A percentile compares a stretch with the other conserved stretches of the same genome.
phyloP scores from a whole-genome alignment of 1,284 basidiomycete genomes.

The Puccinia novopanici region DNA sequence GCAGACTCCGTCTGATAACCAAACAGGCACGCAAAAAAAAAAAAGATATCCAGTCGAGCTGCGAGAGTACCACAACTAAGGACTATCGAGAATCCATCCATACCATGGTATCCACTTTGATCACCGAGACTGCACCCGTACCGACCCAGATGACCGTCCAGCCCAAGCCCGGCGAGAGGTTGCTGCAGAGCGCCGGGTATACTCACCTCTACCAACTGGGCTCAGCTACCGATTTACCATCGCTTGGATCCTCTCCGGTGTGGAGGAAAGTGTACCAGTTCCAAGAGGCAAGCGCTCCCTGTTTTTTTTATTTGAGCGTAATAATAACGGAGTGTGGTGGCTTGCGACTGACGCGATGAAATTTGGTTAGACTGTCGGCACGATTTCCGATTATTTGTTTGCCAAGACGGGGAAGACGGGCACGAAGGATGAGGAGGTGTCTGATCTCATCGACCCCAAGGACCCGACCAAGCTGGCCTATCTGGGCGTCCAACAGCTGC shows the following conservation, averaged over 20 bases:
- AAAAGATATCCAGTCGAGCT: neutral
- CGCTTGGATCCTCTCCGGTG: constrained; percentile 14
- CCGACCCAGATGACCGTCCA: constrained; percentile 15
- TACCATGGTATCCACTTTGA: constrained; percentile 4
- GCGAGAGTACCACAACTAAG: neutral
- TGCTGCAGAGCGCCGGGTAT: constrained; percentile 46
- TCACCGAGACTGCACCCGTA: constrained; percentile 8
- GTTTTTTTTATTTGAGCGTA: neutral
- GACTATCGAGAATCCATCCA: neutral
- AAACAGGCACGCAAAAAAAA: neutral
- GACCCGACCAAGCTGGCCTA: constrained; percentile 39
- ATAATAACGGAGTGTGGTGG: too few relatives aligned
- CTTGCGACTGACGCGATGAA: neutral
- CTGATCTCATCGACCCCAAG: constrained; percentile 30
- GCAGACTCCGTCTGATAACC: too few relatives aligned
- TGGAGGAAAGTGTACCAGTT: constrained; percentile 45
- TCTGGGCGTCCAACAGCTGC: constrained; percentile 42
- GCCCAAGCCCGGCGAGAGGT: constrained; percentile 35
- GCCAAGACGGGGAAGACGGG: constrained; percentile 28
- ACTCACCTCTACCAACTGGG: constrained; percentile 46
- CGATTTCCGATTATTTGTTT: constrained; percentile 41
- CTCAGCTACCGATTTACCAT: constrained; percentile 40
- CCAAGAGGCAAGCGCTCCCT: constrained; percentile 27
- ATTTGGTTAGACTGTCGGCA: constrained; percentile 21
- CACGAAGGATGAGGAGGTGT: constrained; percentile 26